Evolutionary conservation across 257 asterid species (phyloP).

Genomic region (Solanum bulbocastanum): DNA sequence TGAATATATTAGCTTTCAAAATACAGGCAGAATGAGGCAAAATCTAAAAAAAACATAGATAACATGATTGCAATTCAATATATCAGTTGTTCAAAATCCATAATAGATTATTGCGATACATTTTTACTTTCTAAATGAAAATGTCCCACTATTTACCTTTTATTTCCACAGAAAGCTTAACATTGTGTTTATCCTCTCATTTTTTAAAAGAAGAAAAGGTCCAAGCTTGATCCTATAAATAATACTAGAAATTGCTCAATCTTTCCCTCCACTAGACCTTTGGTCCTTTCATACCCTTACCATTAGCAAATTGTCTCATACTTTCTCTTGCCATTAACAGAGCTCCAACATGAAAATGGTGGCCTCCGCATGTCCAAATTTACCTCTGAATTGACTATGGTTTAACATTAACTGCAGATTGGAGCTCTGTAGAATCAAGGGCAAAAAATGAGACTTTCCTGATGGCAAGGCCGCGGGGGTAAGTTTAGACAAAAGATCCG

Average conservation of each 20-base stretch:
- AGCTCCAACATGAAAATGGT: background rate
- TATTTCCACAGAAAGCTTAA: background rate
- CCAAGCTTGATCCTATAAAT: background rate
- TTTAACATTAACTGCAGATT: background rate
- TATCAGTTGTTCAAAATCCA: background rate
- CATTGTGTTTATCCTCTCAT: background rate
- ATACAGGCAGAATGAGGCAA: background rate
- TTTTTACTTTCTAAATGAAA: background rate
- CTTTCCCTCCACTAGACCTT: background rate
- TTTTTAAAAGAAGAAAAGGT: background rate
- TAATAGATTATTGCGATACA: background rate
- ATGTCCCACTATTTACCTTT: background rate
- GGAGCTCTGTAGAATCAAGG: background rate
- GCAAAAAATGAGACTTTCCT: background rate
- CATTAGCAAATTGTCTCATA: background rate
- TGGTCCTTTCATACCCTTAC: background rate
- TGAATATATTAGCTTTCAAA: background rate
- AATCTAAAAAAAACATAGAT: background rate
- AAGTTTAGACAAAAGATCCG: background rate
- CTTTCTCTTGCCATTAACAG: background rate
- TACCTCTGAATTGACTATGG: background rate
- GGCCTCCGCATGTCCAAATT: background rate
- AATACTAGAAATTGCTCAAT: background rate
- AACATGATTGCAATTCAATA: background rate
- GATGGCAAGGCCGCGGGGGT: background rate